A percentile compares a stretch with the other conserved stretches of the same genome.
Conservation (phyloP, 805 yeast genomes). For the Cyberlindnera subsufficiens region DNA sequence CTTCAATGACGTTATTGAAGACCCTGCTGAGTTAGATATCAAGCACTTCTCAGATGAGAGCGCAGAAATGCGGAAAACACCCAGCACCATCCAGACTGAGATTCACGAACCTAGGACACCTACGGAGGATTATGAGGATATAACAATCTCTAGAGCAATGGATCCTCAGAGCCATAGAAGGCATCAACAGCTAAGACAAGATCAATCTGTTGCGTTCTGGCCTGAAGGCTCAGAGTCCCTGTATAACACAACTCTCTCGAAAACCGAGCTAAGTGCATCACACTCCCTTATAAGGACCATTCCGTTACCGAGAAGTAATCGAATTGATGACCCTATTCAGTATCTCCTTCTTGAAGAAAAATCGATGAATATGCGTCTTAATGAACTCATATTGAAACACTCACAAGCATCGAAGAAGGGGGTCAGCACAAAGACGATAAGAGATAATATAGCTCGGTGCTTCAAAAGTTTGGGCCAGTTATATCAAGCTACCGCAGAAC, state of each 20-base stretch:
- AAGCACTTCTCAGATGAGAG: slow-evolving; percentile 2
- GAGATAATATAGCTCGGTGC: slow-evolving; percentile 27
- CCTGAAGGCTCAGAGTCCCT: slow-evolving; percentile 1
- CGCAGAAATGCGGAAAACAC: not conserved
- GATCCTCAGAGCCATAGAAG: not conserved
- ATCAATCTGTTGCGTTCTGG: slow-evolving; percentile 1
- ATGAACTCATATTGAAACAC: slow-evolving; percentile 20
- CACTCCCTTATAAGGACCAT: not conserved
- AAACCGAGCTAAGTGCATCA: not conserved
- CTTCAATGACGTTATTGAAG: not conserved
- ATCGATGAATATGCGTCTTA: slow-evolving; percentile 9
- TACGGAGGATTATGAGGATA: slow-evolving; percentile 2
- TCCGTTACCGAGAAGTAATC: not conserved
- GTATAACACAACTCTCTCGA: not conserved
- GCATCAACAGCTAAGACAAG: not conserved
- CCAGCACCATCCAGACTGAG: not conserved
- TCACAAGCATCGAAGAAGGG: slow-evolving; percentile 26
- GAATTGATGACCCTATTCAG: slow-evolving; percentile 10
- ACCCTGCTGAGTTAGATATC: slow-evolving; percentile 2
- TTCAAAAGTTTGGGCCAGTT: slow-evolving; percentile 32
- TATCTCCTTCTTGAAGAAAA: slow-evolving; percentile 18
- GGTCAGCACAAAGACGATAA: slow-evolving; percentile 22
- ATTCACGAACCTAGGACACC: slow-evolving; percentile 2
- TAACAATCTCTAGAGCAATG: not conserved
- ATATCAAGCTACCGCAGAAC: slow-evolving; percentile 35